Evolutionary conservation across 202 grass and related monocot genomes (phyloP).

Genomic region (Elaeis oleifera): DNA sequence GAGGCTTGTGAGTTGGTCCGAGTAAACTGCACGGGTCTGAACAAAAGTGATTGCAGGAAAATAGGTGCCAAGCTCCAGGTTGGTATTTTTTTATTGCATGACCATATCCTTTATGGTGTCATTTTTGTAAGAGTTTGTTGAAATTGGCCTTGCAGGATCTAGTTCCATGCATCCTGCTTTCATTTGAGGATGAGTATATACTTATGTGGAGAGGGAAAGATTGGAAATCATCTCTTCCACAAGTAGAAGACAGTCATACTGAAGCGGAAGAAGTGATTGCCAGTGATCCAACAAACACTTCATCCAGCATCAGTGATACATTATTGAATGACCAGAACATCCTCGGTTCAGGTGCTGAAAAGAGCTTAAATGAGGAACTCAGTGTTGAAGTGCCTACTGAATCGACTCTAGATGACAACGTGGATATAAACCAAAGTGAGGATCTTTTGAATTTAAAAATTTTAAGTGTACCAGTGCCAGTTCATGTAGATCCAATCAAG

Average conservation of each 20-base stretch:
- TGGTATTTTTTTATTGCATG: not conserved
- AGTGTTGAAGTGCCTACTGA: not conserved
- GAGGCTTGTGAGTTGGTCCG: slow-evolving; percentile 90
- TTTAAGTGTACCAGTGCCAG: too few relatives aligned
- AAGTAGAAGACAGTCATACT: slow-evolving; percentile 30
- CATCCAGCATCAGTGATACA: slow-evolving; percentile 19
- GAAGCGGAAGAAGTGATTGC: slow-evolving; percentile 8
- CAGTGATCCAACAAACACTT: slow-evolving; percentile 10
- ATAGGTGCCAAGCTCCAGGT: slow-evolving; percentile 90
- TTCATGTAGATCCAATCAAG: not conserved
- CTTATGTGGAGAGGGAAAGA: slow-evolving; percentile 82
- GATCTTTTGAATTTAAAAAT: slow-evolving; percentile 9
- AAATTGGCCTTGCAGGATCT: slow-evolving; percentile 57
- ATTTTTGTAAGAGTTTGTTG: slow-evolving; percentile 14
- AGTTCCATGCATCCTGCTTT: slow-evolving; percentile 75
- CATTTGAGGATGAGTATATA: slow-evolving; percentile 88
- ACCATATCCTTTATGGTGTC: too few relatives aligned
- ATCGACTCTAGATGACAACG: slow-evolving; percentile 15
- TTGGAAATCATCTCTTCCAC: slow-evolving; percentile 54
- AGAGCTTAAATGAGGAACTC: slow-evolving; percentile 13
- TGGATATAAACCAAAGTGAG: not conserved
- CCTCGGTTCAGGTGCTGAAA: slow-evolving; percentile 17
- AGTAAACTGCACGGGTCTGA: slow-evolving; percentile 65
- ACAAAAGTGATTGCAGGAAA: slow-evolving; percentile 87
- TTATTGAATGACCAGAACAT: slow-evolving; percentile 17